Evolutionary conservation across 768 basidiomycete species (phyloP).

Genomic region (Pleurotus ostreatus): DNA sequence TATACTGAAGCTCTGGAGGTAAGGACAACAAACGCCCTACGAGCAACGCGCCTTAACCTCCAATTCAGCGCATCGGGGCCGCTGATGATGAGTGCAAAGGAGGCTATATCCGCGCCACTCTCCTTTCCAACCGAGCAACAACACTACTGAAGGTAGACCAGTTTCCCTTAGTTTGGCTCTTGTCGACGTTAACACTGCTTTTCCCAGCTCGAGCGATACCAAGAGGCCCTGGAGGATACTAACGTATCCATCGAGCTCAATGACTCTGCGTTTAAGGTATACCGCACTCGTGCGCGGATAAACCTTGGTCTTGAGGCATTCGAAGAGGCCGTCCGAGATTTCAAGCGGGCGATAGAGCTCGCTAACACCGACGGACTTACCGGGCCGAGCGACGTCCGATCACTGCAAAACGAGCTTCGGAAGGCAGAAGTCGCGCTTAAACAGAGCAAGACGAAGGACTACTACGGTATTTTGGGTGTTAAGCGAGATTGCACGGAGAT

Average conservation of each 20-base stretch:
- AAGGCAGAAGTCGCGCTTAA: conserved; percentile 82
- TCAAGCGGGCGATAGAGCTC: conserved; percentile 75
- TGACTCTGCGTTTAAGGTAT: conserved; percentile 75
- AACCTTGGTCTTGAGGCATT: conserved; percentile 70
- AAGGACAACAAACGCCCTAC: conserved; percentile 11
- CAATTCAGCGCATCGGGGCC: conserved; percentile 58
- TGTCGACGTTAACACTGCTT: conserved; percentile 7
- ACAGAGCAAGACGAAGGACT: conserved; percentile 87
- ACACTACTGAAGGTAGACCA: conserved; percentile 64
- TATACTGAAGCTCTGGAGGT: conserved; percentile 76
- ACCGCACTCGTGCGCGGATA: conserved; percentile 83
- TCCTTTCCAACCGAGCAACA: conserved; percentile 82
- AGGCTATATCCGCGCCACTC: conserved; percentile 74
- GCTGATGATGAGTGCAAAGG: conserved; percentile 71
- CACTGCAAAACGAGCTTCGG: conserved; percentile 62
- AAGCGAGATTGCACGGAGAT: conserved; percentile 54
- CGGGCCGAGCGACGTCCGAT: conserved; percentile 45
- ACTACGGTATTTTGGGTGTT: conserved; percentile 74
- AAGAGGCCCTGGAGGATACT: conserved; percentile 71
- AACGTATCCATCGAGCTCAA: conserved; percentile 60
- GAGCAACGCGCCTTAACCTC: background rate
- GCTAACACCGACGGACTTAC: conserved; percentile 61
- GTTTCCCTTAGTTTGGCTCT: background rate
- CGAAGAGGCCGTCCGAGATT: conserved; percentile 69
- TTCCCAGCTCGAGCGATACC: conserved; percentile 53